Evolutionary conservation across 768 basidiomycete genomes (phyloP), one percentile per base, ranked within the genome.

Genomic region (Tricholoma matsutake): DNA sequence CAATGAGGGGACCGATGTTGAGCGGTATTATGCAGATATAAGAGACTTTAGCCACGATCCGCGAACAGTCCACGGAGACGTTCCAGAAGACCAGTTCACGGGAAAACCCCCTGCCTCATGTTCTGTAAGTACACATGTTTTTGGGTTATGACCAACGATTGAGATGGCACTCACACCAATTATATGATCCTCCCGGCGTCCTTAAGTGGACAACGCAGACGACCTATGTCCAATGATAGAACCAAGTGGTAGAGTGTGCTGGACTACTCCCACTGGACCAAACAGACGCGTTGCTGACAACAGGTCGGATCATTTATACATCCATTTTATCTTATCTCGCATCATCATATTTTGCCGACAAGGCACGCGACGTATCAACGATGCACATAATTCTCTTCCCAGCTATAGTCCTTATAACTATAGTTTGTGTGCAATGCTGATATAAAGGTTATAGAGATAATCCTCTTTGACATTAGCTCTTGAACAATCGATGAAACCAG

Each of bases 71-170:
- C 66, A 45, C 56, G 60, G 63, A 49, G 61, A 63, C 59, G 56
- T 59, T 57, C 64, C 57, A 60, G 65, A 65, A 69, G 67, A 63
- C 57, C 65, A 61, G 66, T 70, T 67, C 75, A 75, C 73, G 73
- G 72, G 76, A 76, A 25, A 76, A 73, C 73, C 71, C 75, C 77
- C 64, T 76, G 83, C 83, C 82, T 84, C 83, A 80, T 85, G 83
- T 83, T 77, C 51, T n/a, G 14, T 53, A 65, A 79, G 75, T 67
- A 74, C 81, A 81, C 80, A 79, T 77, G 79, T 76, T 73, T 67
- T 69, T 70, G 72, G 73, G 73, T 65, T 59, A 61, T 59, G 32
- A 39, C 54, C 45, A 56, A 63, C 62, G 54, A 60, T 63, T 61
- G 47, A 34, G 35, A 55, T 49, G 35, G 62, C 62, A 70, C 71